These are phyloP conservation scores for Zygoascus biomembranicola DNA, from an alignment of 805 yeast species.

Conservation along the genomic window DNA sequence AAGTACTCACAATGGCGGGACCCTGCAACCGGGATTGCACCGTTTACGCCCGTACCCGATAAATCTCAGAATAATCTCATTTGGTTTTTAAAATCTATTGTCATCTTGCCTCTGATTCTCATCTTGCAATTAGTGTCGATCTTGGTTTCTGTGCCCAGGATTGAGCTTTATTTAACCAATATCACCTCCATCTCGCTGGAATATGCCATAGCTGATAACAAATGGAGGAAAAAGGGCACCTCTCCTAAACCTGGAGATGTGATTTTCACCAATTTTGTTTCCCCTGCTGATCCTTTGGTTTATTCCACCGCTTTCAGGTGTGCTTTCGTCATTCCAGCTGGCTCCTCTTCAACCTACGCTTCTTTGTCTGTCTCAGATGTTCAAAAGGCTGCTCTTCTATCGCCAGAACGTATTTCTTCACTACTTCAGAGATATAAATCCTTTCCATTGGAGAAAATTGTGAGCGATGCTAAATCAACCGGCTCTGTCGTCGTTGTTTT, in stretches of 20 bases:
- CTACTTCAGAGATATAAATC: slow-evolving; percentile 4
- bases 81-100: background rate
- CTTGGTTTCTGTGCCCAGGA: background rate
- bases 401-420: background rate
- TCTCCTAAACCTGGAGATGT: slow-evolving; percentile 41
- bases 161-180: background rate
- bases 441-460: slow-evolving; percentile 11
- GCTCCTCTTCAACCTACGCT: background rate
- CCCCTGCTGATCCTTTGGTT: slow-evolving; percentile 49
- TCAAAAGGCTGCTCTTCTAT: background rate
- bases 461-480: slow-evolving; percentile 22
- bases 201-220: background rate
- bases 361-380: background rate
- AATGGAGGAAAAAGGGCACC: background rate
- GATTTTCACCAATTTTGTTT: slow-evolving; percentile 46
- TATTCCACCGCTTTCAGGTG: slow-evolving; percentile 15
- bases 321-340: slow-evolving; percentile 35
- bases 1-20: slow-evolving; percentile 80
- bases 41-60: slow-evolving; percentile 53
- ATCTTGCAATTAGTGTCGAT: background rate
- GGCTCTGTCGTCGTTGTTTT: slow-evolving; percentile 48
- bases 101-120: background rate
- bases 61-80: background rate
- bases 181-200: background rate
- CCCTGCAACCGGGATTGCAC: slow-evolving; percentile 89